Conservation (phyloP, 768 basidiomycete species). For the Boletus fagicola region DNA sequence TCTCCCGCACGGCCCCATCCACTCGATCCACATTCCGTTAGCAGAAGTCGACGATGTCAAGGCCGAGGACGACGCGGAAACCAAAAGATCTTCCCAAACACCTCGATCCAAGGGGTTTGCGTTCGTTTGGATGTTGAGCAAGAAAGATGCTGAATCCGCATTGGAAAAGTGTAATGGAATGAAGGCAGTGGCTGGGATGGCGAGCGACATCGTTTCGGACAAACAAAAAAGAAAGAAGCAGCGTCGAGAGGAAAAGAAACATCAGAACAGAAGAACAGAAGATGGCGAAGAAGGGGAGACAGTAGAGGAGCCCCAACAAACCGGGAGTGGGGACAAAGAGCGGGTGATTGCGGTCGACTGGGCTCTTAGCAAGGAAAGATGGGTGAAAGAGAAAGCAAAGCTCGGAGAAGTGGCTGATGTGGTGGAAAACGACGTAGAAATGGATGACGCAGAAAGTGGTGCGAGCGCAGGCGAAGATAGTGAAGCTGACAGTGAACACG, state of each 20-base stretch:
- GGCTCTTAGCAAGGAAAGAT: conserved; percentile 92
- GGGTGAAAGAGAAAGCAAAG: conserved; percentile 76
- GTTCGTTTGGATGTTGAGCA: conserved; percentile 90
- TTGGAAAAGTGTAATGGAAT: conserved; percentile 79
- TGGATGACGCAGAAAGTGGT: conserved; percentile 29
- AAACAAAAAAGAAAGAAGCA: conserved; percentile 71
- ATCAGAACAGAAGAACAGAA: conserved; percentile 28
- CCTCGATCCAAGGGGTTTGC: conserved; percentile 76
- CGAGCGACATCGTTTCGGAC: conserved; percentile 50
- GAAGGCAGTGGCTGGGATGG: conserved; percentile 61
- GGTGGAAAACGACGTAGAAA: conserved; percentile 35
- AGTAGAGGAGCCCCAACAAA: conserved; percentile 34
- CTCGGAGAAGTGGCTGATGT: conserved; percentile 33
- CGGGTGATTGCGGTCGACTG: conserved; percentile 91
- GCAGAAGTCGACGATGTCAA: conserved; percentile 31
- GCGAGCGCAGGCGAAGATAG: conserved; percentile 23
- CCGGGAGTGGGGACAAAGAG: conserved; percentile 41
- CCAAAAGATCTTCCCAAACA: conserved; percentile 11
- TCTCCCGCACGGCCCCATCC: conserved; percentile 82
- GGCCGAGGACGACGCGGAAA: conserved; percentile 32
- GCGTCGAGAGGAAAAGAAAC: conserved; percentile 50
- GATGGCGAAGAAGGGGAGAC: conserved; percentile 38
- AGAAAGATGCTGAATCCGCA: conserved; percentile 81
- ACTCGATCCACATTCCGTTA: conserved; percentile 78
- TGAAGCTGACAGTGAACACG: conserved; percentile 40